phyloP scores from a whole-genome alignment of 2,329 filamentous ascomycete species.

The Arthroderma uncinatum region DNA sequence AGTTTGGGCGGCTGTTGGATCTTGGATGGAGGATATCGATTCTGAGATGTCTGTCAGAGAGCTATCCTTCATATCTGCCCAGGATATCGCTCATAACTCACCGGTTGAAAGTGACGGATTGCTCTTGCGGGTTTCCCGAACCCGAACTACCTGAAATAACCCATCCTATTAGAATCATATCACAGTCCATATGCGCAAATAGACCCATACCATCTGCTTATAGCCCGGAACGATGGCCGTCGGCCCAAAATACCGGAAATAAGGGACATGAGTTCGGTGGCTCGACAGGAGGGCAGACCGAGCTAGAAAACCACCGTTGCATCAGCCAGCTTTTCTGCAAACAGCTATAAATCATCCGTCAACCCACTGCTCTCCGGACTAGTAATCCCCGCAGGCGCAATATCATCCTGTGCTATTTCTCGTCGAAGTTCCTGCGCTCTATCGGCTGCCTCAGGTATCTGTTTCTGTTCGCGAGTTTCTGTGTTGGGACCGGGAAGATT shows the following conservation, averaged over 20 bases:
- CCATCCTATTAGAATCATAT: neutral
- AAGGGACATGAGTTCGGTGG: slow-evolving; percentile 52
- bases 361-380: slow-evolving; percentile 31
- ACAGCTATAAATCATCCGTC: neutral
- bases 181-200: neutral
- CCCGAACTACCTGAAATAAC: slow-evolving; percentile 31
- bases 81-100: slow-evolving; percentile 15
- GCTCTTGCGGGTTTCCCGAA: slow-evolving; percentile 45
- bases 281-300: slow-evolving; percentile 30
- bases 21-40: slow-evolving; percentile 28
- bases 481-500: neutral
- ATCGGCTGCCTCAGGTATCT: neutral
- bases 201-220: slow-evolving; percentile 67
- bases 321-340: neutral
- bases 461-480: neutral
- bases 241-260: slow-evolving; percentile 82
- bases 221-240: slow-evolving; percentile 86
- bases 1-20: slow-evolving; percentile 22
- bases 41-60: slow-evolving; percentile 17
- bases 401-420: neutral
- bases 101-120: slow-evolving; percentile 32
- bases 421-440: neutral
- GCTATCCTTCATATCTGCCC: neutral
- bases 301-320: slow-evolving; percentile 15
- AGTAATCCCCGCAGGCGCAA: slow-evolving; percentile 13